Evolutionary conservation across 2,329 filamentous ascomycete genomes (phyloP).

Genomic region (Pseudogymnoascus sp.): DNA sequence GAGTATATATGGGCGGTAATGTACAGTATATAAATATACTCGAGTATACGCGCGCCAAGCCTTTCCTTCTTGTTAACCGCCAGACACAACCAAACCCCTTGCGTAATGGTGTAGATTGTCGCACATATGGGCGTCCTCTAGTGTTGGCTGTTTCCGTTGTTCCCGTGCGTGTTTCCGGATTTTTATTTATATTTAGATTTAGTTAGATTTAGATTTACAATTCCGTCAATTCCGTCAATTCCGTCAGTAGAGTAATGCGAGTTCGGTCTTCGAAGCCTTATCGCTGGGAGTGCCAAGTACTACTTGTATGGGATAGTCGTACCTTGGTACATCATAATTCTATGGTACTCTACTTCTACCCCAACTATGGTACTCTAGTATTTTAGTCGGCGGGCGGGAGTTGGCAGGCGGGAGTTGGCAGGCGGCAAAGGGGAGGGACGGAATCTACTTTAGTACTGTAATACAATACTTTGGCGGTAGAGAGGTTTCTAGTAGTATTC

Average conservation of each 20-base stretch:
- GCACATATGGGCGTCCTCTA: not conserved
- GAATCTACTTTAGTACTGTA: not conserved
- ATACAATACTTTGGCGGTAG: too few species aligned
- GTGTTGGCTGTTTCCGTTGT: not conserved
- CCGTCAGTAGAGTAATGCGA: not conserved
- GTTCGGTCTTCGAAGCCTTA: not conserved
- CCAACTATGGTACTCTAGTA: not conserved
- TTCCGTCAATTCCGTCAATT: not conserved
- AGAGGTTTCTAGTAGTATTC: too few species aligned
- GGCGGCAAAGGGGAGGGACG: not conserved
- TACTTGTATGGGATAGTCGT: not conserved
- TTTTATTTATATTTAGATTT: not conserved
- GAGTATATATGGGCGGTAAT: not conserved
- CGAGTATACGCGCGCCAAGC: not conserved
- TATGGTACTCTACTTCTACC: not conserved
- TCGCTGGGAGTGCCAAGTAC: not conserved
- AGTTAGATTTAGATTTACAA: not conserved
- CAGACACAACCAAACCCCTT: not conserved
- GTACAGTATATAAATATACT: not conserved
- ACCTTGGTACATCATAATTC: not conserved
- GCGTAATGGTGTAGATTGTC: not conserved
- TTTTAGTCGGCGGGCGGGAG: not conserved
- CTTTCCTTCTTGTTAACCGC: not conserved
- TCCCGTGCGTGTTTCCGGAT: not conserved
- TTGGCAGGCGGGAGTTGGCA: not conserved